Conservation (phyloP, 1,284 basidiomycete species). For the Uromyces viciae-fabae region DNA sequence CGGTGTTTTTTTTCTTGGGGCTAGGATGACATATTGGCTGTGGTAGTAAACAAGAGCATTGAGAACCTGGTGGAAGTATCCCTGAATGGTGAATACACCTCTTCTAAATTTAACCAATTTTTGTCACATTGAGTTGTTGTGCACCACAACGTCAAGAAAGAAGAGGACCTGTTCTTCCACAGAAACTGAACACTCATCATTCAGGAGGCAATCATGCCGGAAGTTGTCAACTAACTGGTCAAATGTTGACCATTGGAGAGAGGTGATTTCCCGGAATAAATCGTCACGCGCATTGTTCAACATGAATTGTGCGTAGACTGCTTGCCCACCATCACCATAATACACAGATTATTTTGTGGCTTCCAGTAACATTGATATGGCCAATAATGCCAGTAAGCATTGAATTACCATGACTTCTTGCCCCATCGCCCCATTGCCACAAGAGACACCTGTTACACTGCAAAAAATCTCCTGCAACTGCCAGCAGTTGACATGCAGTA, state of each 20-base stretch:
- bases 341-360: too few species aligned
- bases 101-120: neutral
- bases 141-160: neutral
- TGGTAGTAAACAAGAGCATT: neutral
- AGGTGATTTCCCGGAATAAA: neutral
- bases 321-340: slow-evolving; percentile 6
- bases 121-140: neutral
- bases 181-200: neutral
- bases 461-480: too few species aligned
- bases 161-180: neutral
- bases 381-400: too few species aligned
- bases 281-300: neutral
- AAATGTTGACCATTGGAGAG: neutral
- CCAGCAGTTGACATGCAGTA: too few species aligned
- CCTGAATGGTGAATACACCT: neutral
- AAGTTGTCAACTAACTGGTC: neutral
- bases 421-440: too few species aligned
- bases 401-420: too few species aligned
- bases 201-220: neutral
- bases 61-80: neutral
- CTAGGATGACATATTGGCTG: neutral
- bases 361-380: too few species aligned
- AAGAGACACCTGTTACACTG: too few species aligned
- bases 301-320: neutral
- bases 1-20: neutral